Evolutionary conservation across 2,329 filamentous ascomycete species (phyloP).

Genomic region (Fusarium sterilihyphosum): DNA sequence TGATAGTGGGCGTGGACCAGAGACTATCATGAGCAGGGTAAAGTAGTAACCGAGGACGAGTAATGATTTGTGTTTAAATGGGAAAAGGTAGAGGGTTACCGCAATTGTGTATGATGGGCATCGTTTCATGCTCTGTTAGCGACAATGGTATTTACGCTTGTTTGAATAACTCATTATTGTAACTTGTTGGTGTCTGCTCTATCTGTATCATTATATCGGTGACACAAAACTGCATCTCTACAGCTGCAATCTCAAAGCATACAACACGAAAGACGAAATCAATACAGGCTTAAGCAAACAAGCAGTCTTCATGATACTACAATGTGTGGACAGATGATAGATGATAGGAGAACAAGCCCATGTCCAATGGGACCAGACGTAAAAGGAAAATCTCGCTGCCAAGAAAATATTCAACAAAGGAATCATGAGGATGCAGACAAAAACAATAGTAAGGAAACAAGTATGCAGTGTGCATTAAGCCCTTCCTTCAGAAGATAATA

Average conservation of each 20-base stretch:
- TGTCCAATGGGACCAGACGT: conserved; percentile 5
- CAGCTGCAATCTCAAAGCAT: conserved; percentile 6
- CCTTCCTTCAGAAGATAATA: conserved; percentile 14
- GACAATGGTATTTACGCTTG: conserved; percentile 25
- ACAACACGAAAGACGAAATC: background rate
- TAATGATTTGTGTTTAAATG: conserved; percentile 3
- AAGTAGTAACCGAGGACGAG: conserved; percentile 70
- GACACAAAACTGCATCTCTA: conserved; percentile 12
- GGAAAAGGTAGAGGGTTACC: conserved; percentile 1
- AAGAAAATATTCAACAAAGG: conserved; percentile 39
- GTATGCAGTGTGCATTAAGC: conserved; percentile 36
- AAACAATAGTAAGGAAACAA: conserved; percentile 28
- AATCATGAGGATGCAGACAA: conserved; percentile 29
- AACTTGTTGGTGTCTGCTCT: background rate
- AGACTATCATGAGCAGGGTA: conserved; percentile 95
- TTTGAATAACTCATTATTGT: conserved; percentile 16
- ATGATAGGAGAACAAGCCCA: conserved; percentile 17
- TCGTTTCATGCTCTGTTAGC: conserved; percentile 33
- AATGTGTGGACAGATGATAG: conserved; percentile 25
- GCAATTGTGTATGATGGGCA: conserved; percentile 29
- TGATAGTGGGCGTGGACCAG: conserved; percentile 79
- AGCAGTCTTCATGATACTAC: conserved; percentile 28
- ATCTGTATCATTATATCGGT: background rate
- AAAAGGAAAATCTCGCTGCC: conserved; percentile 35
- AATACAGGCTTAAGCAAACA: conserved; percentile 25